Conservation (phyloP, 1,284 basidiomycete species). For the Athelia psychrophila region DNA sequence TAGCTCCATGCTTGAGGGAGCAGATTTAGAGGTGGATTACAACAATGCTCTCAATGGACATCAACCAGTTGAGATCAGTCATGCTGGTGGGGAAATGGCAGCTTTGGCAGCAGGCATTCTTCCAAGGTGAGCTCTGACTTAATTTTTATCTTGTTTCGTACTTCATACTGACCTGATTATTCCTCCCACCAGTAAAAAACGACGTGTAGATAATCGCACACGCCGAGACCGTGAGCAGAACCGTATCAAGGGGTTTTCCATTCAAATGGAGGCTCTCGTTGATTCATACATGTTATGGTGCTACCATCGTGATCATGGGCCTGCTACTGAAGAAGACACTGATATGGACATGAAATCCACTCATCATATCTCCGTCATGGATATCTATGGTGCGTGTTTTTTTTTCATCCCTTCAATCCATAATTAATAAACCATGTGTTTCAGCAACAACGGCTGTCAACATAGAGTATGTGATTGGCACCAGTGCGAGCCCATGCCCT, state of each 20-base stretch:
- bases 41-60: too few relatives aligned
- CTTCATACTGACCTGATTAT: too few relatives aligned
- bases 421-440: neutral
- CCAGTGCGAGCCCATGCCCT: neutral
- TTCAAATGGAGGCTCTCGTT: slow-evolving; percentile 1
- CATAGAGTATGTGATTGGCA: neutral
- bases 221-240: slow-evolving; percentile 2
- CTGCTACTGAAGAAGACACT: neutral
- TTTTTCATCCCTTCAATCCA: neutral
- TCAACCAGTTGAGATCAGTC: too few relatives aligned
- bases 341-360: neutral
- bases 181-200: too few relatives aligned
- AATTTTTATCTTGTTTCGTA: too few relatives aligned
- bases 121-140: too few relatives aligned
- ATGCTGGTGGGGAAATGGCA: too few relatives aligned
- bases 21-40: too few relatives aligned
- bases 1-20: too few relatives aligned
- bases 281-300: slow-evolving; percentile 6
- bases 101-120: too few relatives aligned
- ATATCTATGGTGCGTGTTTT: neutral
- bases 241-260: slow-evolving; percentile 2
- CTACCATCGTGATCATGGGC: neutral
- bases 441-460: neutral
- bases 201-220: slow-evolving; percentile 1
- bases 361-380: neutral